Conservation (phyloP, 2,329 filamentous ascomycete genomes). For the Cryoendolithus antarcticus region DNA sequence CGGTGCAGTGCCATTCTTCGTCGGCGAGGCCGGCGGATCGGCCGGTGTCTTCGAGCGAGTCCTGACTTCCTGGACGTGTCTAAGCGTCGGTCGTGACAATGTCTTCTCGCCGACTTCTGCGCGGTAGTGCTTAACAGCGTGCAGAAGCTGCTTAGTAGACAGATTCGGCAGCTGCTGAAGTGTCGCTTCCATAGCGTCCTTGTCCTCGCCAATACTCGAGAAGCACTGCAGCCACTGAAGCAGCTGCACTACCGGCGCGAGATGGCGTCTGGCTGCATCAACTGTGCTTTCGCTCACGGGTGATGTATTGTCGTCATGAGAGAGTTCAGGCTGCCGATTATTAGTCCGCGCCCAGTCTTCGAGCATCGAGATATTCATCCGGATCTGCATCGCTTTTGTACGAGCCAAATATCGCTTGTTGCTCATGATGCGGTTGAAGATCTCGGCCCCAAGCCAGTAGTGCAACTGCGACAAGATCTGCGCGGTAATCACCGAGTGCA, state of each 20-base stretch:
- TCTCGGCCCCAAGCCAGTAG: conserved; percentile 91
- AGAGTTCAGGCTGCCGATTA: conserved; percentile 89
- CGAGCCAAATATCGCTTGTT: conserved; percentile 87
- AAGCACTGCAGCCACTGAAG: conserved; percentile 98
- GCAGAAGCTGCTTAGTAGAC: conserved; percentile 77
- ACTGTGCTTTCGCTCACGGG: conserved; percentile 77
- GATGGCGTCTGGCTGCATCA: conserved; percentile 70
- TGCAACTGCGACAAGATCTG: conserved; percentile 87
- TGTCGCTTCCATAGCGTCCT: conserved; percentile 81
- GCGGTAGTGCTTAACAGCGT: conserved; percentile 84
- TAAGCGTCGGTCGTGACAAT: conserved; percentile 74
- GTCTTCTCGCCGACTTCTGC: conserved; percentile 92
- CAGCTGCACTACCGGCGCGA: conserved; percentile 83
- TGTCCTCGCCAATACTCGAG: conserved; percentile 80
- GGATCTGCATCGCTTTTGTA: conserved; percentile 98
- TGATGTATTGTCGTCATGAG: conserved; percentile 78
- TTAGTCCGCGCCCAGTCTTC: conserved; percentile 95
- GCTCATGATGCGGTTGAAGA: conserved; percentile 97
- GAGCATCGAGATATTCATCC: conserved; percentile 91
- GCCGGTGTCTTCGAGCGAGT: conserved; percentile 29
- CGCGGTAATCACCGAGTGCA: conserved; percentile 88
- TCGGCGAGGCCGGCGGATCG: conserved; percentile 2
- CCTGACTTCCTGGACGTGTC: conserved; percentile 71
- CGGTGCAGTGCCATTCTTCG: conserved; percentile 1
- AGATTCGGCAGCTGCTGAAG: conserved; percentile 78